phyloP scores from a whole-genome alignment of 1,284 basidiomycete species.

The Phlebopus sp. region DNA sequence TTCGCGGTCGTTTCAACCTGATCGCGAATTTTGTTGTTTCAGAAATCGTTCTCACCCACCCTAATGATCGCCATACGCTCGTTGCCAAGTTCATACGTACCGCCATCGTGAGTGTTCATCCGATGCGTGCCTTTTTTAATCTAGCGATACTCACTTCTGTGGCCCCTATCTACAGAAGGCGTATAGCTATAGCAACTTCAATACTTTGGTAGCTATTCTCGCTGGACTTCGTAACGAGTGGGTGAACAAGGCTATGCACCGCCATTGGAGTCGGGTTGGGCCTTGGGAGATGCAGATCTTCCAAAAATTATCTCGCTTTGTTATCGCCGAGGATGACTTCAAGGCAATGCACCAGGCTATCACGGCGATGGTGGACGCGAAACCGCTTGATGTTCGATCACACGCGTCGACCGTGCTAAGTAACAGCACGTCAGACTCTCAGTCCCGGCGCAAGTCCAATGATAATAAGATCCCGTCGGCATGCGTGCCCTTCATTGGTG shows the following conservation, averaged over 20 bases:
- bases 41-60: slow-evolving; percentile 72
- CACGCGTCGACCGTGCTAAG: slow-evolving; percentile 50
- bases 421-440: slow-evolving; percentile 38
- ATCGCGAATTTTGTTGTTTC: slow-evolving; percentile 81
- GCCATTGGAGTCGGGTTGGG: slow-evolving; percentile 66
- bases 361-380: slow-evolving; percentile 62
- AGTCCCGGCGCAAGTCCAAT: slow-evolving; percentile 40
- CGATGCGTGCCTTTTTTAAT: not conserved
- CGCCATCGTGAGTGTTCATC: slow-evolving; percentile 65
- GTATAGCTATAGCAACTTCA: slow-evolving; percentile 78
- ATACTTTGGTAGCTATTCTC: slow-evolving; percentile 79
- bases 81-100: slow-evolving; percentile 83
- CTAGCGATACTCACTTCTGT: slow-evolving; percentile 6
- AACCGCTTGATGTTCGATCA: slow-evolving; percentile 49
- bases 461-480: slow-evolving; percentile 47
- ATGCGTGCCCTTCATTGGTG: slow-evolving; percentile 80
- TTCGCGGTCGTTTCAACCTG: slow-evolving; percentile 87
- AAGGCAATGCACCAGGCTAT: slow-evolving; percentile 68
- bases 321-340: slow-evolving; percentile 70
- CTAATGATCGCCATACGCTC: slow-evolving; percentile 63
- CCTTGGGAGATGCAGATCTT: slow-evolving; percentile 77
- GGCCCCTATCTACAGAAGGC: slow-evolving; percentile 61
- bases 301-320: slow-evolving; percentile 72
- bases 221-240: slow-evolving; percentile 73
- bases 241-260: slow-evolving; percentile 67